Evolutionary conservation across 768 basidiomycete genomes (phyloP), one percentile per base, ranked within the genome.

Genomic region (Coprinellus micaceus): DNA sequence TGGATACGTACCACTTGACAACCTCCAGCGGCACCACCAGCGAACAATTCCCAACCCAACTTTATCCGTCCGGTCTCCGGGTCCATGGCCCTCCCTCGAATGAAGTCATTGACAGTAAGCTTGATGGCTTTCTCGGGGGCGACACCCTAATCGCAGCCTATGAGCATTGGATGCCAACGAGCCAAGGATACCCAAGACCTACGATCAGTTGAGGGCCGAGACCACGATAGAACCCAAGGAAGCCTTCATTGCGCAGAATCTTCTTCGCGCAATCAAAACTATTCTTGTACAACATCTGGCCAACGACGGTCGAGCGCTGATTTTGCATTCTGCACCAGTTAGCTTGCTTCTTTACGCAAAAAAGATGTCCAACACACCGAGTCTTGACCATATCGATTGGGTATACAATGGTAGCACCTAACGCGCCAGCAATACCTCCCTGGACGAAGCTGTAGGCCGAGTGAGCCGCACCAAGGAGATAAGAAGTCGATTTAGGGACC

Each of bases 41-140:
- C 96, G 4, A 91, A 57, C 17, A 98, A 63, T 72, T 99, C 97
- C 91, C 92, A 94, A n/a, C 64, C 63, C n/a, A 97, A 66, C 56
- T 86, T 83, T 70, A 99, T 99, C 53, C 93, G 82, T 12, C 97
- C 97, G 10, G 97, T 99, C 70, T 96, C 94, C 22, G 94, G 92
- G 71, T 99, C 94, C 73, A 85, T 96, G 10, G 87, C 85, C 50
- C 83, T 82, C 24, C 82, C 78, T 30, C 97, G 86, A 22, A 99
- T 79, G 54, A 96, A 73, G 67, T 97, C 96, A 74, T 98, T 98
- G 47, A 99, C 89, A 2, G 97, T 97, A 58, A 99, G 74, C 70
- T 99, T 99, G 72, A 99, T 97, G 11, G 97, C 97, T 76, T 97
- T 97, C 71, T 97, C 94, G 11, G 94, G 94, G 30, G 94, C 94